A percentile compares a stretch with the other conserved stretches of the same genome.
These are phyloP conservation scores for Pleurotus eryngii DNA, from an alignment of 768 basidiomycete genomes.

Conservation along the genomic window DNA sequence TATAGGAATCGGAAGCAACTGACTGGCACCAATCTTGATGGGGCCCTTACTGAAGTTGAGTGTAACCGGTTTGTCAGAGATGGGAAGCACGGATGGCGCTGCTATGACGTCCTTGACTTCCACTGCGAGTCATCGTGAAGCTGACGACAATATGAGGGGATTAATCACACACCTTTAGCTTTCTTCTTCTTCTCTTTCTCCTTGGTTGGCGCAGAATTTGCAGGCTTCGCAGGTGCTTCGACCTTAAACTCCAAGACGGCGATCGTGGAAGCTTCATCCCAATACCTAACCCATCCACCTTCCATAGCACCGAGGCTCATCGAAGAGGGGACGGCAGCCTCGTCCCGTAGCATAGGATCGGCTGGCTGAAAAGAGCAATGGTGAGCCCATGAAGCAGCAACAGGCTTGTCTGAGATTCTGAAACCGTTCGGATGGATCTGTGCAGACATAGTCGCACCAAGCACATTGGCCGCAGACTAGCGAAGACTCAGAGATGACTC, in stretches of 20 bases:
- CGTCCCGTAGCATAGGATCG: slow-evolving; percentile 73
- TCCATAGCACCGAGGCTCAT: slow-evolving; percentile 68
- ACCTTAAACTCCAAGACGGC: slow-evolving; percentile 79
- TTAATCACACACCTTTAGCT: slow-evolving; percentile 39
- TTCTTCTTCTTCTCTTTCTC: slow-evolving; percentile 64
- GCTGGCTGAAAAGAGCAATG: slow-evolving; percentile 86
- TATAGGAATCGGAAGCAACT: neutral
- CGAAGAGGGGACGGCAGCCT: slow-evolving; percentile 70
- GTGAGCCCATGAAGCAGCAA: slow-evolving; percentile 91
- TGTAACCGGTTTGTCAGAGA: slow-evolving; percentile 80
- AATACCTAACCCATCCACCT: slow-evolving; percentile 78
- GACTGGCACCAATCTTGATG: slow-evolving; percentile 28
- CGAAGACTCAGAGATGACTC: slow-evolving; percentile 6
- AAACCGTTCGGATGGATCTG: slow-evolving; percentile 91
- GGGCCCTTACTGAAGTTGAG: slow-evolving; percentile 65
- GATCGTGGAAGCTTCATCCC: slow-evolving; percentile 84
- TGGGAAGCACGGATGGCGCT: slow-evolving; percentile 65
- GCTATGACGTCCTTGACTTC: slow-evolving; percentile 24
- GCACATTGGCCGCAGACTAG: slow-evolving; percentile 78
- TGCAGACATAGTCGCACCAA: slow-evolving; percentile 85
- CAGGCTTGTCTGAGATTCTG: slow-evolving; percentile 83
- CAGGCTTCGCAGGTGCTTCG: slow-evolving; percentile 47
- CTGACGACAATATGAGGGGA: neutral
- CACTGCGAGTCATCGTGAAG: too few species aligned
- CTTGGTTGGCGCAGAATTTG: slow-evolving; percentile 25